phyloP scores from a whole-genome alignment of 2,329 filamentous ascomycete species.

The Didymella lethalis region DNA sequence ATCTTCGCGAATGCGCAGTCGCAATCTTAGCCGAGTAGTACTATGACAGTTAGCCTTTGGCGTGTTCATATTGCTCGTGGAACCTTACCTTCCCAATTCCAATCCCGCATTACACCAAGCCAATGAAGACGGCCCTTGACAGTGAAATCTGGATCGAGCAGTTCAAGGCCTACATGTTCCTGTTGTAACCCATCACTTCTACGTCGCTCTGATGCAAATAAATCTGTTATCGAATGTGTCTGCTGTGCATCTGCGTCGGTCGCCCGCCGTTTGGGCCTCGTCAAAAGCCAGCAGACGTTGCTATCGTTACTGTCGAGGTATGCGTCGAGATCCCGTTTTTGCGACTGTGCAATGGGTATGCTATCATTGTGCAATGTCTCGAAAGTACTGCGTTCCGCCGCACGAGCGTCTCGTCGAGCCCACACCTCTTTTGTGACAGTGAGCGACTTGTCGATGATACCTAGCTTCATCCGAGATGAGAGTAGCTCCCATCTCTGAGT shows the following conservation, averaged over 20 bases:
- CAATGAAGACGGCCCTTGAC: slow-evolving; percentile 73
- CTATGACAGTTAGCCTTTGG: slow-evolving; percentile 1
- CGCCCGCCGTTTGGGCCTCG: slow-evolving; percentile 32
- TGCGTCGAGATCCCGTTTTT: slow-evolving; percentile 37
- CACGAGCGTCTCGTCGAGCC: slow-evolving; percentile 66
- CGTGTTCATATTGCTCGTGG: background rate
- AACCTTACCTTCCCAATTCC: slow-evolving; percentile 74
- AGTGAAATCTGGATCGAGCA: slow-evolving; percentile 66
- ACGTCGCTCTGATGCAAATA: slow-evolving; percentile 29
- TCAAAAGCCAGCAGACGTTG: slow-evolving; percentile 35
- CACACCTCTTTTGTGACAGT: slow-evolving; percentile 73
- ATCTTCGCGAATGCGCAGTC: background rate
- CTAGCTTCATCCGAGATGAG: slow-evolving; percentile 68
- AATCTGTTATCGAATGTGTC: background rate
- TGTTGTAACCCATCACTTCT: slow-evolving; percentile 30
- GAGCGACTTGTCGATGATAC: slow-evolving; percentile 70
- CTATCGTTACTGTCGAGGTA: slow-evolving; percentile 22
- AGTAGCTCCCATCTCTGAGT: slow-evolving; percentile 68
- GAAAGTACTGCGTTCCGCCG: slow-evolving; percentile 38
- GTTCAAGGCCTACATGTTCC: slow-evolving; percentile 34
- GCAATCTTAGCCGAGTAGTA: slow-evolving; percentile 7
- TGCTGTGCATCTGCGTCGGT: background rate
- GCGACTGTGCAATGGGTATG: slow-evolving; percentile 21
- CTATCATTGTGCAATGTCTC: slow-evolving; percentile 18
- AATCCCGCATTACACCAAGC: slow-evolving; percentile 75